A percentile compares a stretch with the other conserved stretches of the same genome.
These are phyloP conservation scores for Epithele typhae DNA, from an alignment of 768 basidiomycete species.

Conservation along the genomic window DNA sequence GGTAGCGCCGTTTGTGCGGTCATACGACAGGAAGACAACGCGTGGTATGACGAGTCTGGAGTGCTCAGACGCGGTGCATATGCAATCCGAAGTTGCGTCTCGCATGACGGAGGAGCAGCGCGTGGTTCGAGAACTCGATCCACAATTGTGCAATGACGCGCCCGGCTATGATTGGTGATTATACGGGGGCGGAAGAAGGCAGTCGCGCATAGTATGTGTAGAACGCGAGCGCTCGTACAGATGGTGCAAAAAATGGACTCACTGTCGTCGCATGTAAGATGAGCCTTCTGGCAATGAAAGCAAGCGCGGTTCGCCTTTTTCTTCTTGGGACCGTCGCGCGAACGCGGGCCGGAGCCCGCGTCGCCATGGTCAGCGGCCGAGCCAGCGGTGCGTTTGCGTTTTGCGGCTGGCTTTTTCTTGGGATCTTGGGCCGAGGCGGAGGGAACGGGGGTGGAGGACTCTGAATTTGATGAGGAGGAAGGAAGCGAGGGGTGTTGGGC, in stretches of 20 bases:
- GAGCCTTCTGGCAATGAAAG: constrained; percentile 94
- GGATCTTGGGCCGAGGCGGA: constrained; percentile 17
- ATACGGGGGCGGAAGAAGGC: too few relatives aligned
- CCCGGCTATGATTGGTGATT: too few relatives aligned
- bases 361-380: constrained; percentile 52
- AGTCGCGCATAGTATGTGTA: not conserved
- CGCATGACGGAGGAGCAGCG: too few relatives aligned
- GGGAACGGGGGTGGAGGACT: constrained; percentile 19
- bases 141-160: too few relatives aligned
- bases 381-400: constrained; percentile 61
- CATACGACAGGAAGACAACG: too few relatives aligned
- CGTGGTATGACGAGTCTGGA: too few relatives aligned
- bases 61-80: too few relatives aligned
- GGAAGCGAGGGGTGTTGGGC: constrained; percentile 18
- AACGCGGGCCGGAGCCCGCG: constrained; percentile 42
- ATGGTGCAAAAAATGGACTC: constrained; percentile 26
- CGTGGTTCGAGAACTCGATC: too few relatives aligned
- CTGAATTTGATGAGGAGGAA: constrained; percentile 21
- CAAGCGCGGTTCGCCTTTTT: constrained; percentile 95
- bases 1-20: too few relatives aligned
- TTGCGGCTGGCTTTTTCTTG: constrained; percentile 41
- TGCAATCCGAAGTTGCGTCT: too few relatives aligned
- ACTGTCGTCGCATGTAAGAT: constrained; percentile 99
- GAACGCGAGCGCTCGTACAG: not conserved
- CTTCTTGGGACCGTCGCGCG: constrained; percentile 80